Conservation (phyloP, 192 early-diverging fungal genomes). For the Fimicolochytrium jonesii region DNA sequence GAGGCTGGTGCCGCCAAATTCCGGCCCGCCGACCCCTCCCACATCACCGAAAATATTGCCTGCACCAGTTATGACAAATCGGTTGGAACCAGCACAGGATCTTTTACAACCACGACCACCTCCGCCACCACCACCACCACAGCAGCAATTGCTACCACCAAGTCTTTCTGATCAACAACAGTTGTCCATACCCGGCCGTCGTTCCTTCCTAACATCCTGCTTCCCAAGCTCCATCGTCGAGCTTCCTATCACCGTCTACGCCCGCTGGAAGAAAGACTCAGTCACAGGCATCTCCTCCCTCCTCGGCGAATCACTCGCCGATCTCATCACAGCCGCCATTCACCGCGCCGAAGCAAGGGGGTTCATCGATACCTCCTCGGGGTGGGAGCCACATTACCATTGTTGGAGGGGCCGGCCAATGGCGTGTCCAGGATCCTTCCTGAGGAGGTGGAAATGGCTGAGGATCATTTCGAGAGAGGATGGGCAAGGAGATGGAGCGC, state of each 20-base stretch:
- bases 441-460: conserved; percentile 12
- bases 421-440: conserved; percentile 8
- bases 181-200: too few relatives aligned
- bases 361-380: not conserved
- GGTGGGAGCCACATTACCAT: not conserved
- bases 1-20: too few relatives aligned
- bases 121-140: not conserved
- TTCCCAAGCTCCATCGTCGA: not conserved
- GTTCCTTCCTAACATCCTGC: too few relatives aligned
- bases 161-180: not conserved
- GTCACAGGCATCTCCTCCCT: conserved; percentile 13
- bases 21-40: not conserved
- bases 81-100: not conserved
- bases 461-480: not conserved
- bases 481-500: too few relatives aligned
- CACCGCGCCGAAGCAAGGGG: conserved; percentile 7
- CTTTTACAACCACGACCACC: not conserved
- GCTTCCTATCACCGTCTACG: conserved; percentile 4
- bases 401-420: conserved; percentile 9
- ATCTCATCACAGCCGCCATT: conserved; percentile 7
- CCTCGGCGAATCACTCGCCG: conserved; percentile 3
- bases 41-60: not conserved
- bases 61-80: not conserved
- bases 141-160: not conserved
- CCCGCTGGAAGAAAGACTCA: conserved; percentile 3